Conservation (phyloP, 768 basidiomycete species). For the Lanmaoa rubissima region DNA sequence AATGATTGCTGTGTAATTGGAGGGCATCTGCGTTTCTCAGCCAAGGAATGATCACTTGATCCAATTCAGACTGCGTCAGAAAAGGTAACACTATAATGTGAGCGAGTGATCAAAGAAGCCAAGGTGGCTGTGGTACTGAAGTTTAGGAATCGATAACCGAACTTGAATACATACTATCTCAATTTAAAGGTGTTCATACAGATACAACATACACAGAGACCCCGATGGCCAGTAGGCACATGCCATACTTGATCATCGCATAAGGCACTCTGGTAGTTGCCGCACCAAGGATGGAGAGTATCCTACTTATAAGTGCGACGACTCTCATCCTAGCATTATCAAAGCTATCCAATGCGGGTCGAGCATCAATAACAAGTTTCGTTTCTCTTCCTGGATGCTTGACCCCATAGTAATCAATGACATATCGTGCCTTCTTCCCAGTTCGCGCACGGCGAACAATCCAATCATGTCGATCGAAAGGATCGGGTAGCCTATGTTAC, state of each 20-base stretch:
- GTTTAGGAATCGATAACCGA: neutral
- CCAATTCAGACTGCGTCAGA: neutral
- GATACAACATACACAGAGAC: neutral
- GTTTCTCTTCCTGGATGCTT: conserved; percentile 7
- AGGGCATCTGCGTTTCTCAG: neutral
- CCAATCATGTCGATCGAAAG: conserved; percentile 17
- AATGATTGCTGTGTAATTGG: neutral
- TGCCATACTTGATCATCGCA: neutral
- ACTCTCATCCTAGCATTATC: conserved; percentile 11
- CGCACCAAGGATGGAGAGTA: neutral
- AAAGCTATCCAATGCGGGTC: conserved; percentile 6
- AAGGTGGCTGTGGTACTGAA: neutral
- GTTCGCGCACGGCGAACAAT: conserved; percentile 8
- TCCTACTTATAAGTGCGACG: neutral
- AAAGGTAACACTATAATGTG: neutral
- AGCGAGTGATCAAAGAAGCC: neutral
- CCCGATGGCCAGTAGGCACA: conserved; percentile 1
- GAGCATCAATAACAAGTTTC: conserved; percentile 1
- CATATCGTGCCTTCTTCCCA: conserved; percentile 4
- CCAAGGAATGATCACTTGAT: neutral
- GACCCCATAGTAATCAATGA: conserved; percentile 15
- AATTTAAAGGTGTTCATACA: neutral
- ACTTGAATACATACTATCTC: neutral
- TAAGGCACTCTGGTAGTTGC: neutral
- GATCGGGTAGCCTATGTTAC: conserved; percentile 6